Conservation (phyloP, 2,329 filamentous ascomycete species). For the Kalmusia sp. region DNA sequence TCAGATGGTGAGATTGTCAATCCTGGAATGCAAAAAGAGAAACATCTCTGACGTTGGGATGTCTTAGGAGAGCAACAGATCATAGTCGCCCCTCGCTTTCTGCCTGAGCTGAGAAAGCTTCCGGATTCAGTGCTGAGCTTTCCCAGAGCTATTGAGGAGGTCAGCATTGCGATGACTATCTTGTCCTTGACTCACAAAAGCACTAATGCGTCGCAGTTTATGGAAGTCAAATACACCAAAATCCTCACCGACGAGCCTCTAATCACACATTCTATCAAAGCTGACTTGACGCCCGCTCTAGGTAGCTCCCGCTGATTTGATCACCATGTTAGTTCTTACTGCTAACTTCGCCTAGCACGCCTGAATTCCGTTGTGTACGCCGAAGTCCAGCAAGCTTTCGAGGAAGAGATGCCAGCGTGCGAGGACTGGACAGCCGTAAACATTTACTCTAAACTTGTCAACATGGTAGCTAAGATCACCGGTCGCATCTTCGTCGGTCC, state of each 20-base stretch:
- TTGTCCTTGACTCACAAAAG: neutral
- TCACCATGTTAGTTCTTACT: neutral
- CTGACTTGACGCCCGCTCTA: conserved; percentile 44
- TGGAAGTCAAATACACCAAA: conserved; percentile 43
- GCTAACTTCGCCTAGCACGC: conserved; percentile 30
- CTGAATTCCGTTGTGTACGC: conserved; percentile 35
- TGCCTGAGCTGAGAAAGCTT: conserved; percentile 42
- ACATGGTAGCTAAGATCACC: conserved; percentile 43
- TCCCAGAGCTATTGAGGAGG: conserved; percentile 30
- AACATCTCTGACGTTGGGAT: conserved; percentile 14
- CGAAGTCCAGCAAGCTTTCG: conserved; percentile 38
- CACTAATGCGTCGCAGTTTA: conserved; percentile 24
- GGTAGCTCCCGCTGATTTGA: conserved; percentile 20
- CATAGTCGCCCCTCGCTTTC: conserved; percentile 34
- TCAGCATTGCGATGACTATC: conserved; percentile 9
- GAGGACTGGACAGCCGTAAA: conserved; percentile 41
- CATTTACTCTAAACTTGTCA: conserved; percentile 35
- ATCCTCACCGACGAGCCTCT: conserved; percentile 25
- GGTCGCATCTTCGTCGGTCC: conserved; percentile 43
- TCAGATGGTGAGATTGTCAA: conserved; percentile 21
- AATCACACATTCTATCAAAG: conserved; percentile 32
- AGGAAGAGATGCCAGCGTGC: conserved; percentile 34
- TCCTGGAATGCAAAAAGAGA: no score
- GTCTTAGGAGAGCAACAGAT: conserved; percentile 29
- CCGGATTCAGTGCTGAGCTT: conserved; percentile 44